Conservation (phyloP, 139 green algal genomes). For the Volvox reticuliferus region DNA sequence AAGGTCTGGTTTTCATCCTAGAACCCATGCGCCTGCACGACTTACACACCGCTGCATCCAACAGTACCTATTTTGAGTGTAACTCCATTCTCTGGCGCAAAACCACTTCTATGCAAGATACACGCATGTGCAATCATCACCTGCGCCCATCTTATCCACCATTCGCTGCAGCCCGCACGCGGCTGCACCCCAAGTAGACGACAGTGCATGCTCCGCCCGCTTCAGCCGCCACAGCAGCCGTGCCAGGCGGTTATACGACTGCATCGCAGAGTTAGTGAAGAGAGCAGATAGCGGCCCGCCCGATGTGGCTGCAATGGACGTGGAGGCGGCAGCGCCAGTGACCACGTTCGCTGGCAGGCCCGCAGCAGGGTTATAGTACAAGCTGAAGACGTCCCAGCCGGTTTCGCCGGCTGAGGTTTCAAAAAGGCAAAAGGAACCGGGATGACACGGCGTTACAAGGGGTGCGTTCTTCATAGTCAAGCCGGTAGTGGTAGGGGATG, state of each 20-base stretch:
- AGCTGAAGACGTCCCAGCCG: conserved; percentile 95
- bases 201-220: conserved; percentile 84
- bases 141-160: conserved; percentile 42
- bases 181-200: conserved; percentile 70
- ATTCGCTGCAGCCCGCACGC: conserved; percentile 59
- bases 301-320: neutral
- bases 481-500: too few relatives aligned
- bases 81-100: too few relatives aligned
- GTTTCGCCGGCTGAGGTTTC: conserved; percentile 40
- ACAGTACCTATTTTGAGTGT: too few relatives aligned
- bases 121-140: neutral
- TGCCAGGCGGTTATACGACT: conserved; percentile 75
- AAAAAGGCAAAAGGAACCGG: too few relatives aligned
- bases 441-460: too few relatives aligned
- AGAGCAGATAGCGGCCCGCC: conserved; percentile 74
- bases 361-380: conserved; percentile 79
- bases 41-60: too few relatives aligned
- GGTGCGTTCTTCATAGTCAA: too few relatives aligned
- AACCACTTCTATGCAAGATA: too few relatives aligned
- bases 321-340: conserved; percentile 48
- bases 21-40: too few relatives aligned
- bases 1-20: too few relatives aligned
- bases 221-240: conserved; percentile 92
- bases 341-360: conserved; percentile 63
- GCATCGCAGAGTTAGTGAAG: conserved; percentile 75